A percentile compares a stretch with the other conserved stretches of the same genome.
Conservation (phyloP, 257 asterid species). For the Petrea volubilis region DNA sequence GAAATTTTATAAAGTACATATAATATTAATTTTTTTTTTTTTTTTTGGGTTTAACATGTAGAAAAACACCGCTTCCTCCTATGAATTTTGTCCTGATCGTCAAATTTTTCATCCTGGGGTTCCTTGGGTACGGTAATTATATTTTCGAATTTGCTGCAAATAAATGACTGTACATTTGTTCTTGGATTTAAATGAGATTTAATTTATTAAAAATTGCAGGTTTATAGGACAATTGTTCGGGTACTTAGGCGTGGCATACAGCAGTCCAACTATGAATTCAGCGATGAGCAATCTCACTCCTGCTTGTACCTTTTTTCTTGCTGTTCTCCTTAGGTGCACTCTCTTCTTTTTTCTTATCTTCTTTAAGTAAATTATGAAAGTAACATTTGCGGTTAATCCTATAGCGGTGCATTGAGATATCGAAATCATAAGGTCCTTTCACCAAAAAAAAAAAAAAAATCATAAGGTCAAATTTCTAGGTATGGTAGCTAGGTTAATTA, state of each 20-base stretch:
- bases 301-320: constrained; percentile 37
- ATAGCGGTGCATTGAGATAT: too few relatives aligned
- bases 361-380: too few relatives aligned
- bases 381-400: too few relatives aligned
- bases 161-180: too few relatives aligned
- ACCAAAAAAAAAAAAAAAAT: too few relatives aligned
- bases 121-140: constrained; percentile 34
- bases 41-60: constrained; percentile 5
- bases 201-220: constrained; percentile 2
- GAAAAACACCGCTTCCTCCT: constrained; percentile 32
- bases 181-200: too few relatives aligned
- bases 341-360: too few relatives aligned
- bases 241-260: constrained; percentile 25
- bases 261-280: constrained; percentile 42
- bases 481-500: too few relatives aligned
- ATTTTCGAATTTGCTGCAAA: background rate
- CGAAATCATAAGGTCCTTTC: too few relatives aligned
- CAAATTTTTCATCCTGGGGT: constrained; percentile 39
- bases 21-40: too few relatives aligned
- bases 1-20: background rate
- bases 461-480: too few relatives aligned
- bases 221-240: constrained; percentile 22
- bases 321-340: constrained; percentile 31
- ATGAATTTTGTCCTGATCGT: constrained; percentile 17
- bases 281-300: constrained; percentile 39